phyloP scores from a whole-genome alignment of 352 stramenopile species.

The Globisporangium spiculum region DNA sequence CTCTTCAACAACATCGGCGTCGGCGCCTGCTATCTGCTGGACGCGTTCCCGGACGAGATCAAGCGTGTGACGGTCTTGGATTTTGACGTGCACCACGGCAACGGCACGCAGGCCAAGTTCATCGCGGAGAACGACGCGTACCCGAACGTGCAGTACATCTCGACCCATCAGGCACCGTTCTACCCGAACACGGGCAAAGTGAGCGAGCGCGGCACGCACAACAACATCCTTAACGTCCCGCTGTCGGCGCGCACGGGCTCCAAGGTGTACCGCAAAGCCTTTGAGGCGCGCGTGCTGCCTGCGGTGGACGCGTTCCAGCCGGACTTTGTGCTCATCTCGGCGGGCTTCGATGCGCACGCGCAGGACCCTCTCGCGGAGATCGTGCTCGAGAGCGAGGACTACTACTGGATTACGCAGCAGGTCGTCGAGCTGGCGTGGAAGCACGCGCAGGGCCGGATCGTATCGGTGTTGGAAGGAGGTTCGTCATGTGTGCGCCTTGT shows the following conservation, averaged over 20 bases:
- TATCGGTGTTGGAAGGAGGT: conserved; percentile 19
- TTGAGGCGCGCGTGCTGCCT: conserved; percentile 74
- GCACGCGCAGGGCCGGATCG: conserved; percentile 6
- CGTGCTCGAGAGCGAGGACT: conserved; percentile 40
- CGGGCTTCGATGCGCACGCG: conserved; percentile 94
- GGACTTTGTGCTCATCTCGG: conserved; percentile 93
- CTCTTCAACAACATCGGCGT: conserved; percentile 87
- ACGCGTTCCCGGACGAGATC: conserved; percentile 38
- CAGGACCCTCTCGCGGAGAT: conserved; percentile 91
- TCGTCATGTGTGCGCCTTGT: not conserved
- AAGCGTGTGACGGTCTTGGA: conserved; percentile 73
- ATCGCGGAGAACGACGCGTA: conserved; percentile 35
- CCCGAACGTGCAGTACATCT: conserved; percentile 41
- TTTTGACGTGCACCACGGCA: conserved; percentile 91
- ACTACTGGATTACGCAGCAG: conserved; percentile 19
- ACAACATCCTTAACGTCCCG: conserved; percentile 66
- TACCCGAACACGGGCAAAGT: conserved; percentile 65
- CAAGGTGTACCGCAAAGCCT: conserved; percentile 67
- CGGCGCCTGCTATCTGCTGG: conserved; percentile 54
- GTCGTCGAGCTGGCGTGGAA: conserved; percentile 7
- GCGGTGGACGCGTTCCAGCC: conserved; percentile 87
- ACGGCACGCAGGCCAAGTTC: conserved; percentile 84
- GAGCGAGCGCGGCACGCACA: conserved; percentile 44
- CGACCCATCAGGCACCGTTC: conserved; percentile 53
- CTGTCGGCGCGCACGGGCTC: conserved; percentile 41